A percentile compares a stretch with the other conserved stretches of the same genome.
These are phyloP conservation scores for Cymbopogon flexuosus DNA, from an alignment of 202 grass and related monocot genomes.

Conservation along the genomic window DNA sequence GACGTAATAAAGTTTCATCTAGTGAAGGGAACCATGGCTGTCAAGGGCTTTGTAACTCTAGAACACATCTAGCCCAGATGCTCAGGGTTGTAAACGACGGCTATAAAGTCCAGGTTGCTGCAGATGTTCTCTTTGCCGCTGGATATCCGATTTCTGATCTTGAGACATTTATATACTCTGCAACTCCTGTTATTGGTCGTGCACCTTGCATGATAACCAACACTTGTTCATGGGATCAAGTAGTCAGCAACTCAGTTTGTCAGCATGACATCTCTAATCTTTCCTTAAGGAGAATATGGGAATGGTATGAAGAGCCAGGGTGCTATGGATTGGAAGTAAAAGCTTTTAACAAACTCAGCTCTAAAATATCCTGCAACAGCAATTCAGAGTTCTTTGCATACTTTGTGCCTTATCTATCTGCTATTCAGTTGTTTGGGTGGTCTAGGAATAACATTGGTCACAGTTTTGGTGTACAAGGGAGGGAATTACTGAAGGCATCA, in stretches of 20 bases:
- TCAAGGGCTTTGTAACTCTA: slow-evolving; percentile 14
- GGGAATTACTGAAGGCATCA: slow-evolving; percentile 21
- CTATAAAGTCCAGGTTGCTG: slow-evolving; percentile 42
- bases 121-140: slow-evolving; percentile 35
- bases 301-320: slow-evolving; percentile 65
- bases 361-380: slow-evolving; percentile 3
- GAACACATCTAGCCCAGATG: slow-evolving; percentile 45
- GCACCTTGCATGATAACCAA: slow-evolving; percentile 23
- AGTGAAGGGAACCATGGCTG: slow-evolving; percentile 7
- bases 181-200: slow-evolving; percentile 39
- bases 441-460: slow-evolving; percentile 30
- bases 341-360: slow-evolving; percentile 28
- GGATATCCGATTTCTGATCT: slow-evolving; percentile 46
- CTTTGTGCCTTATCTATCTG: slow-evolving; percentile 63
- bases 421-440: slow-evolving; percentile 56
- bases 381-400: slow-evolving; percentile 47
- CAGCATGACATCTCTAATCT: slow-evolving; percentile 37
- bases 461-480: slow-evolving; percentile 18
- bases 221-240: slow-evolving; percentile 25
- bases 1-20: not conserved
- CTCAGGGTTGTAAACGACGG: slow-evolving; percentile 38
- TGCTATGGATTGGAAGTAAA: slow-evolving; percentile 66
- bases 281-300: slow-evolving; percentile 43
- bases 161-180: slow-evolving; percentile 47
- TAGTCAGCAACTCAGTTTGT: slow-evolving; percentile 18